phyloP scores from a whole-genome alignment of 371 early-diverging fungal species.

The Sporodiniella umbellata region DNA sequence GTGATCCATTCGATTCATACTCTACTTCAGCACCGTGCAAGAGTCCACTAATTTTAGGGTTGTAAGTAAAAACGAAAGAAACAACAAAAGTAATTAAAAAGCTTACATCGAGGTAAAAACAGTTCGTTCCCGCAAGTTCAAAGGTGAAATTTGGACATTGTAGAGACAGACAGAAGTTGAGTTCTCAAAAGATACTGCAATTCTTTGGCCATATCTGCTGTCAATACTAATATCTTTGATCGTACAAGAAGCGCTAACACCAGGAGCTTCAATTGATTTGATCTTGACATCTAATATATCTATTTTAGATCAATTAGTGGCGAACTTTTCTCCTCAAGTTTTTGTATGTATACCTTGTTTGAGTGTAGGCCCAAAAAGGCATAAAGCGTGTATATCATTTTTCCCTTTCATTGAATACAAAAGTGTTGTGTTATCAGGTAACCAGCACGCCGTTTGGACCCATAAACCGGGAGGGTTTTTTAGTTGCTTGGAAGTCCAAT shows the following conservation, averaged over 20 bases:
- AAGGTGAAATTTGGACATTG: constrained; percentile 10
- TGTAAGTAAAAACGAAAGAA: not conserved
- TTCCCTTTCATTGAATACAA: constrained; percentile 40
- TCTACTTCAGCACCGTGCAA: constrained; percentile 22
- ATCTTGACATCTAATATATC: constrained; percentile 8
- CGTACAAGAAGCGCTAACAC: not conserved
- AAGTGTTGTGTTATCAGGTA: constrained; percentile 33
- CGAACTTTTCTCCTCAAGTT: not conserved
- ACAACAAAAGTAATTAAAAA: not conserved
- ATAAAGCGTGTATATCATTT: constrained; percentile 27
- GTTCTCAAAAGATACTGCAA: constrained; percentile 30
- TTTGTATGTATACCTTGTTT: constrained; percentile 8
- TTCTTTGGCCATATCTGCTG: constrained; percentile 23
- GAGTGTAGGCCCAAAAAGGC: constrained; percentile 11
- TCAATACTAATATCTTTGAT: constrained; percentile 38
- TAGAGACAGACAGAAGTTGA: constrained; percentile 23
- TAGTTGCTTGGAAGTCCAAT: constrained; percentile 30
- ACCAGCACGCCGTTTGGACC: constrained; percentile 48
- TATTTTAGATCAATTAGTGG: not conserved
- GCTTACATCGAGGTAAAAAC: constrained; percentile 26
- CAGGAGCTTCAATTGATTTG: not conserved
- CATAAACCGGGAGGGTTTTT: constrained; percentile 39
- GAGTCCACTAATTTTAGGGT: constrained; percentile 24
- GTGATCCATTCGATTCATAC: not conserved
- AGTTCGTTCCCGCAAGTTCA: constrained; percentile 11